Percentiles rank a stretch among this genome's conserved stretches.
Evolutionary conservation across 2,329 filamentous ascomycete species (phyloP).

Genomic region (Colletotrichum ledebouriae): DNA sequence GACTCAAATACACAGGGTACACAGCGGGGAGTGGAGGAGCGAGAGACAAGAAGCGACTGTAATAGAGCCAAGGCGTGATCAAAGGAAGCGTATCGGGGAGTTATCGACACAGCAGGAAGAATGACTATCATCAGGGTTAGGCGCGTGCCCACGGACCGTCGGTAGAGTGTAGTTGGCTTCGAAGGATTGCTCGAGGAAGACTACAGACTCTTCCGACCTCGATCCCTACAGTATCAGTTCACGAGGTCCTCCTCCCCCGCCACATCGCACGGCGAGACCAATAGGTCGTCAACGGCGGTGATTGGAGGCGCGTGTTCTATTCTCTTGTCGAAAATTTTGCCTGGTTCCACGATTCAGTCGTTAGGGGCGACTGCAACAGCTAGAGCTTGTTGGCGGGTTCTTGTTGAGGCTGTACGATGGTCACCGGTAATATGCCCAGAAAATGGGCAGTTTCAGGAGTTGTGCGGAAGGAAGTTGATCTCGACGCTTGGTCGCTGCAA

Average conservation of each 20-base stretch:
- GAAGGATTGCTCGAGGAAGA: constrained; percentile 37
- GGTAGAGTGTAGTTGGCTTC: constrained; percentile 14
- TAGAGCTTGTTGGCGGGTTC: constrained; percentile 10
- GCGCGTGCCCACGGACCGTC: constrained; percentile 2
- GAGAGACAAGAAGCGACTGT: constrained; percentile 35
- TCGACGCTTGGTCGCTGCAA: constrained; percentile 17
- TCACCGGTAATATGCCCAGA: constrained; percentile 23
- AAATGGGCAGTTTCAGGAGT: constrained; percentile 22
- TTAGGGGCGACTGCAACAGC: constrained; percentile 36
- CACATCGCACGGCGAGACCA: constrained; percentile 58
- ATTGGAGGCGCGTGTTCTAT: constrained; percentile 42
- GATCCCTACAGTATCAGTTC: constrained; percentile 53
- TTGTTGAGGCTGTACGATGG: constrained; percentile 18
- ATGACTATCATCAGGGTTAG: constrained; percentile 15
- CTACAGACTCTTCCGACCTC: constrained; percentile 48
- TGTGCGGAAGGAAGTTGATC: constrained; percentile 2
- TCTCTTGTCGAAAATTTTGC: constrained; percentile 30
- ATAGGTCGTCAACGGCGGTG: constrained; percentile 36
- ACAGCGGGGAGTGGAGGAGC: constrained; percentile 13
- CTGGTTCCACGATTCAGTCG: constrained; percentile 36
- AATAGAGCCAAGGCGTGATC: constrained; percentile 10
- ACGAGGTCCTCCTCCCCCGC: constrained; percentile 57
- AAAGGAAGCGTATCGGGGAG: constrained; percentile 13
- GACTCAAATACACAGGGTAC: constrained; percentile 5
- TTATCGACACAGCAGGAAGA: constrained; percentile 27